Conservation (phyloP, 163 green algal genomes). For the Smithsoniella earleae region DNA sequence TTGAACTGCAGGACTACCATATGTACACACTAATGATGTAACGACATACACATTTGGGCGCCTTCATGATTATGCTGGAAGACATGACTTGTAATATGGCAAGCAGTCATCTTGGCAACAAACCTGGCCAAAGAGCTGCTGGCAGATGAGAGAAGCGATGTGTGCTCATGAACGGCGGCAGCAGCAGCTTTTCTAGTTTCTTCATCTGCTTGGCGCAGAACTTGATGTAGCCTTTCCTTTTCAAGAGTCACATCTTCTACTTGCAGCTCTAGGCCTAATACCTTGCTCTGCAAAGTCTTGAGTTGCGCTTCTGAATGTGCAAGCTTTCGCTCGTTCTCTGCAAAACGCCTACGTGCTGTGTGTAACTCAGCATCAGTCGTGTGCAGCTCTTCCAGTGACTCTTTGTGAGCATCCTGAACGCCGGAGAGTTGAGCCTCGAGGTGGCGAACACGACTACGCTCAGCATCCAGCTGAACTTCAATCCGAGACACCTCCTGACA, state of each 20-base stretch:
- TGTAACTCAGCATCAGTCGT: neutral
- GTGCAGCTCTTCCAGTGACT: too few relatives aligned
- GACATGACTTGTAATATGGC: too few relatives aligned
- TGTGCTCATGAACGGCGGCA: neutral
- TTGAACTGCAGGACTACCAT: too few relatives aligned
- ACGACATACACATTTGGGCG: too few relatives aligned
- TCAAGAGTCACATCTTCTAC: neutral
- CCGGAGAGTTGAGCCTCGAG: conserved; percentile 13
- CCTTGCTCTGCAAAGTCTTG: conserved; percentile 6
- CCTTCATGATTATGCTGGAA: too few relatives aligned
- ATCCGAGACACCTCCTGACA: neutral
- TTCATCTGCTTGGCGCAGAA: neutral
- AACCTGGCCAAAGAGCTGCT: too few relatives aligned
- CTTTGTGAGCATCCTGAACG: neutral
- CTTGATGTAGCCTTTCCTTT: neutral
- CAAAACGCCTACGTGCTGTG: neutral
- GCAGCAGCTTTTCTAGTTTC: neutral
- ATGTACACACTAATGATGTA: too few relatives aligned
- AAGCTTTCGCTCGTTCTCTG: neutral
- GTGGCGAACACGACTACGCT: neutral
- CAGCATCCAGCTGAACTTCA: conserved; percentile 7
- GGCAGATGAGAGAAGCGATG: too few relatives aligned
- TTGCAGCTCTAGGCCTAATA: neutral
- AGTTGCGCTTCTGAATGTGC: conserved; percentile 1
- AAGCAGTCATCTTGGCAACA: too few relatives aligned